phyloP scores from a whole-genome alignment of 495 filamentous ascomycete genomes.

The Podospora australis region DNA sequence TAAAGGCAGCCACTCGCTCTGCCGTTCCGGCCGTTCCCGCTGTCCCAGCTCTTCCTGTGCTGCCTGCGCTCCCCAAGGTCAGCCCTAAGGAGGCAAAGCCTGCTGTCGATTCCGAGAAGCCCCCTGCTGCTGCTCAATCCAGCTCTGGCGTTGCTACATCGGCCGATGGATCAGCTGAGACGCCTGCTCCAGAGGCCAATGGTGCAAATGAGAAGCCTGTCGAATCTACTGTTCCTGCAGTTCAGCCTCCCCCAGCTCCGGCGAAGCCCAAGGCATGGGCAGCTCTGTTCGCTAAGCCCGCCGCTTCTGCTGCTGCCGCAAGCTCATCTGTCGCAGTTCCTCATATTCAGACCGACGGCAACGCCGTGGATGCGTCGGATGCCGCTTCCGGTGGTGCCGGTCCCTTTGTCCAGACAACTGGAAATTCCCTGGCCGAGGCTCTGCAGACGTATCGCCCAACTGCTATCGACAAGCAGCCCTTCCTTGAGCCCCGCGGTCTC shows the following conservation, averaged over 20 bases:
- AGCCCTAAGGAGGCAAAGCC: constrained; percentile 33
- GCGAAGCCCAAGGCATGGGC: constrained; percentile 69
- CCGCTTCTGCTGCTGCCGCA: constrained; percentile 24
- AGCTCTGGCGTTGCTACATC: constrained; percentile 18
- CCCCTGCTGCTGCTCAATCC: constrained; percentile 13
- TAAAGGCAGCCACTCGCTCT: constrained; percentile 43
- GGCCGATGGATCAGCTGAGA: constrained; percentile 28
- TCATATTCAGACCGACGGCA: constrained; percentile 19
- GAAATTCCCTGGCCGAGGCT: constrained; percentile 63
- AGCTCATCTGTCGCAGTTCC: constrained; percentile 19
- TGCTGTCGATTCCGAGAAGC: constrained; percentile 27
- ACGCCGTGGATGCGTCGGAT: constrained; percentile 13
- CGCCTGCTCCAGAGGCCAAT: constrained; percentile 16
- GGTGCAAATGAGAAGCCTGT: constrained; percentile 13
- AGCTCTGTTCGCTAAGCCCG: constrained; percentile 58
- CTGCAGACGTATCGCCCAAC: constrained; percentile 58
- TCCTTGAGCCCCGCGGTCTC: constrained; percentile 89
- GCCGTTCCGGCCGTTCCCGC: constrained; percentile 60
- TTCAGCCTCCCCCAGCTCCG: constrained; percentile 19
- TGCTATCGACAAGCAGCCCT: constrained; percentile 59
- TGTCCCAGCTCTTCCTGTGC: constrained; percentile 60
- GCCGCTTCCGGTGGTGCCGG: constrained; percentile 17
- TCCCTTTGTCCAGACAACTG: constrained; percentile 48
- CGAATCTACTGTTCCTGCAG: constrained; percentile 20
- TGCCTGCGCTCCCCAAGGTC: constrained; percentile 59